Conservation (phyloP, 129 eudicot genomes). For the Escallonia rubra region DNA sequence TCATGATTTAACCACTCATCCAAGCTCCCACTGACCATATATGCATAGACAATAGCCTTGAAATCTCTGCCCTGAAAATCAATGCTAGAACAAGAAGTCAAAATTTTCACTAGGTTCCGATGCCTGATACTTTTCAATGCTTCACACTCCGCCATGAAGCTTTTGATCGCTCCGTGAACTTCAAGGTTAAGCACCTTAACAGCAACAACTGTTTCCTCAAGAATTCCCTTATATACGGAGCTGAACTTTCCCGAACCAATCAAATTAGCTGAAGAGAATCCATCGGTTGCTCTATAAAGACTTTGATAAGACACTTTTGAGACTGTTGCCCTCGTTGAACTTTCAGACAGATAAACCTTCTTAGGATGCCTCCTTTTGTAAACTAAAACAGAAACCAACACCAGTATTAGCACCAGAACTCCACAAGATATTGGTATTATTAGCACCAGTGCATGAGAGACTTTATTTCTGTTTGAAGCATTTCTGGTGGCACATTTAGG, state of each 20-base stretch:
- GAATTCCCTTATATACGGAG: conserved; percentile 1
- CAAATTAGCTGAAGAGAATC: conserved; percentile 9
- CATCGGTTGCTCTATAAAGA: conserved; percentile 11
- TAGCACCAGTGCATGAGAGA: neutral
- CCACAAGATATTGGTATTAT: neutral
- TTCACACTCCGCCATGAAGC: conserved; percentile 1
- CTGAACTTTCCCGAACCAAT: conserved; percentile 8
- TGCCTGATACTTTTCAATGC: neutral
- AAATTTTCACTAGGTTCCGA: neutral
- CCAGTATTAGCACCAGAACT: neutral
- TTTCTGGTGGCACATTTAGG: conserved; percentile 8
- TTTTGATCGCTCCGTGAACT: neutral
- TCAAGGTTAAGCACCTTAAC: conserved; percentile 12
- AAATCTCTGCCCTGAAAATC: neutral
- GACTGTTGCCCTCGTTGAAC: neutral
- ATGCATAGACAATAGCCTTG: neutral
- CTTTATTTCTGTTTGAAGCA: neutral
- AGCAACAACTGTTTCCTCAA: neutral
- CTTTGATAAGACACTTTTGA: neutral
- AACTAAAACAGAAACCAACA: neutral
- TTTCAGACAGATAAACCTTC: neutral
- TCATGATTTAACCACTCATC: neutral
- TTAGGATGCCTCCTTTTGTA: neutral
- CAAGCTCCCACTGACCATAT: neutral
- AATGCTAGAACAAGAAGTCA: neutral